Percentiles rank a stretch among this genome's conserved stretches.
Evolutionary conservation across 257 asterid species (phyloP).

Genomic region (Plectranthus barbatus): DNA sequence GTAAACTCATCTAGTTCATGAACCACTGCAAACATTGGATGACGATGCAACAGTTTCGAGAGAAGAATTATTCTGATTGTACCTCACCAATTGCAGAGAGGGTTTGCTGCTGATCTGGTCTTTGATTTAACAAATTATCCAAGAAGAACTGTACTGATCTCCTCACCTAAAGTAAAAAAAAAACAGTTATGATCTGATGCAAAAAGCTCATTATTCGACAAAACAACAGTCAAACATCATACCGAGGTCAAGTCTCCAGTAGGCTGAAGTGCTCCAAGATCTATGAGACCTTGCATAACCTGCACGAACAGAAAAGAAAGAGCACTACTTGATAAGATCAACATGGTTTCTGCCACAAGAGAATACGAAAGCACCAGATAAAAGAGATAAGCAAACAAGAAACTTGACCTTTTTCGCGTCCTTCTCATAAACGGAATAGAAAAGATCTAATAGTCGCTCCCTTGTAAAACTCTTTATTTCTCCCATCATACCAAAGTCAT

Average conservation of each 20-base stretch:
- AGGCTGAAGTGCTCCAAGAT: constrained; percentile 96
- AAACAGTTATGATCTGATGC: neutral
- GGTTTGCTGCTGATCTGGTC: constrained; percentile 89
- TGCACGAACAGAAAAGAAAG: constrained; percentile 16
- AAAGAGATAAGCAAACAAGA: neutral
- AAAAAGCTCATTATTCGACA: neutral
- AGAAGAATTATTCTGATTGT: neutral
- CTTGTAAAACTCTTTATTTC: constrained; percentile 86
- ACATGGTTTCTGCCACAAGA: neutral
- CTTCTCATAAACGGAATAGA: constrained; percentile 93
- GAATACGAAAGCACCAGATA: neutral
- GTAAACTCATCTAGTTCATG: no score
- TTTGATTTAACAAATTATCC: constrained; percentile 80
- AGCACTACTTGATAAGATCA: no score
- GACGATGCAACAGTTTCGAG: neutral
- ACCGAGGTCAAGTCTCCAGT: constrained; percentile 93
- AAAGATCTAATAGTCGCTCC: constrained; percentile 68
- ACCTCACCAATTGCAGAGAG: constrained; percentile 98
- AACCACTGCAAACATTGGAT: no score
- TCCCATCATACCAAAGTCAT: constrained; percentile 99
- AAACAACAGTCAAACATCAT: constrained; percentile 15
- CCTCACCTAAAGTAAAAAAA: constrained; percentile 55
- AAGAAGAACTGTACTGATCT: constrained; percentile 89
- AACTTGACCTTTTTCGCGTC: constrained; percentile 78
- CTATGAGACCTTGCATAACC: constrained; percentile 86